Conservation (phyloP, 2,329 filamentous ascomycete genomes). For the Trichoderma cornu-damae region DNA sequence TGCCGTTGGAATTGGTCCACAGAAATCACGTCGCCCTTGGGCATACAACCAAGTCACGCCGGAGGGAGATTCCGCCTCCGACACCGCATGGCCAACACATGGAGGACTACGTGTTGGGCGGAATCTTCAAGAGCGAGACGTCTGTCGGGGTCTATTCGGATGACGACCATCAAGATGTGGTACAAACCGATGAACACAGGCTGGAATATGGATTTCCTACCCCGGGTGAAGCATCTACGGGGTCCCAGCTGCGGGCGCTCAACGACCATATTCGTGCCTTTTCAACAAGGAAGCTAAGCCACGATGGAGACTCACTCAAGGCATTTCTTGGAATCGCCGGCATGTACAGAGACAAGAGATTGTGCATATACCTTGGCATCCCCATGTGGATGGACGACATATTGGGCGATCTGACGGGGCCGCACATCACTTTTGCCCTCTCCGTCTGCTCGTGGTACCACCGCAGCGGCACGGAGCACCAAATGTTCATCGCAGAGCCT, state of each 20-base stretch:
- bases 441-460: constrained; percentile 18
- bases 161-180: not conserved
- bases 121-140: constrained; percentile 9
- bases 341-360: constrained; percentile 13
- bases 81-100: not conserved
- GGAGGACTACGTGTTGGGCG: constrained; percentile 8
- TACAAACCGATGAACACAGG: constrained; percentile 6
- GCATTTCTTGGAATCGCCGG: constrained; percentile 16
- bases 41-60: not conserved
- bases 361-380: constrained; percentile 14
- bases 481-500: constrained; percentile 5
- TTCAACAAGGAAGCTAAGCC: constrained; percentile 2
- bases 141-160: not conserved
- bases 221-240: not conserved
- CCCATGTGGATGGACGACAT: constrained; percentile 16
- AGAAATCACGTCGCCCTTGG: not conserved
- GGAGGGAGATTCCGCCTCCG: not conserved
- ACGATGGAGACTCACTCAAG: constrained; percentile 5
- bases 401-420: constrained; percentile 3
- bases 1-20: constrained; percentile 6
- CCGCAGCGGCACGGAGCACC: not conserved
- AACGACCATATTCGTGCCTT: constrained; percentile 17
- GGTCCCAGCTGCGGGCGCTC: not conserved
- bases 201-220: constrained; percentile 12
- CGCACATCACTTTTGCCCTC: constrained; percentile 12